phyloP scores from a whole-genome alignment of 495 filamentous ascomycete genomes.

The Trypethelium eluteriae region DNA sequence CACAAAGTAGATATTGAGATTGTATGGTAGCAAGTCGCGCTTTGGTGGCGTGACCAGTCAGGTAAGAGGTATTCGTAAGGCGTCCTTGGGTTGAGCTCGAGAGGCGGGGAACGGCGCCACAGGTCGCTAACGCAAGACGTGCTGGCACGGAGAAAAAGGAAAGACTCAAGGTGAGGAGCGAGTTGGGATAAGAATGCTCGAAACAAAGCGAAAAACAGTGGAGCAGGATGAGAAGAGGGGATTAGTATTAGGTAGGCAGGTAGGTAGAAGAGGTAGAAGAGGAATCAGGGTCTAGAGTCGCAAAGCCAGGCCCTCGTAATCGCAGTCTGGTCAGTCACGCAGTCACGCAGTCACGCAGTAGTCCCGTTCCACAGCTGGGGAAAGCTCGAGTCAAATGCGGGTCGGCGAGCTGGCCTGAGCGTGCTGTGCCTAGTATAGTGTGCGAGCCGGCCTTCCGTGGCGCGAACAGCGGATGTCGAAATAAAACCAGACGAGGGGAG shows the following conservation, averaged over 20 bases:
- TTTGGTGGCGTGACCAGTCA: conserved; percentile 4
- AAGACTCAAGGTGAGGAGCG: not conserved
- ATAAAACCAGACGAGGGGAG: not conserved
- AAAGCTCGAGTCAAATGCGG: not conserved
- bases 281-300: too few relatives aligned
- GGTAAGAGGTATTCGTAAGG: not conserved
- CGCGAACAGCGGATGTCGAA: not conserved
- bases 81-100: not conserved
- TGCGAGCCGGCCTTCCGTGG: not conserved
- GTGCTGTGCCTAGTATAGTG: not conserved
- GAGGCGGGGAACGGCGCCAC: not conserved
- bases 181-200: not conserved
- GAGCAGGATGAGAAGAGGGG: too few relatives aligned
- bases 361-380: not conserved
- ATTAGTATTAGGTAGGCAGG: too few relatives aligned
- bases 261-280: too few relatives aligned
- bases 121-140: not conserved
- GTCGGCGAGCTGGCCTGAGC: not conserved
- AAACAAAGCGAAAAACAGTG: not conserved
- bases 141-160: not conserved
- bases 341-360: too few relatives aligned
- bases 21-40: not conserved
- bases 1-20: not conserved
- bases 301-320: too few relatives aligned
- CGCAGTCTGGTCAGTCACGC: too few relatives aligned